Evolutionary conservation across 768 basidiomycete species (phyloP).

Genomic region (Amanita subjunquillea): DNA sequence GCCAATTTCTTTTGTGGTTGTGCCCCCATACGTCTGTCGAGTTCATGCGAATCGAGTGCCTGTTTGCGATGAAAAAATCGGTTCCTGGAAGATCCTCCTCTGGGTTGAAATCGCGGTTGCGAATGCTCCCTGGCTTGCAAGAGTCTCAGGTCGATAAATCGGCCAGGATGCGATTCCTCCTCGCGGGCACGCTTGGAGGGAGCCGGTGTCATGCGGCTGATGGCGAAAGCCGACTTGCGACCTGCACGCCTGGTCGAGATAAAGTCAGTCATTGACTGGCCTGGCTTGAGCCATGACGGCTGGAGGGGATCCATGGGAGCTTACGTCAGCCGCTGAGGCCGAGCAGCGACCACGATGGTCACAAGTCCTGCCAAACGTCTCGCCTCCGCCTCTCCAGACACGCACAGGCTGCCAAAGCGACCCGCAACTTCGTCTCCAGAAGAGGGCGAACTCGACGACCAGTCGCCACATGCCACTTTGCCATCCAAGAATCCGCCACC

Average conservation of each 20-base stretch:
- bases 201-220: conserved; percentile 3
- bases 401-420: conserved; percentile 44
- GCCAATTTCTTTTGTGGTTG: not conserved
- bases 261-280: not conserved
- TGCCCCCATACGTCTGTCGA: not conserved
- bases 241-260: not conserved
- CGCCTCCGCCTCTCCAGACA: conserved; percentile 42
- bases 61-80: not conserved
- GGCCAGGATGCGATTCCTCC: not conserved
- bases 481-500: conserved; percentile 22
- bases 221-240: not conserved
- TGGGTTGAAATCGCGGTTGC: not conserved
- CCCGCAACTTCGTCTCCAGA: conserved; percentile 60
- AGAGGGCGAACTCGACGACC: conserved; percentile 75
- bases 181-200: not conserved
- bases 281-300: not conserved
- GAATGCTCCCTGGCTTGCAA: not conserved
- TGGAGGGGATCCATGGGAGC: not conserved
- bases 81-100: not conserved
- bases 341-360: conserved; percentile 4
- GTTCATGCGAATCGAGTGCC: not conserved
- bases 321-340: conserved; percentile 1
- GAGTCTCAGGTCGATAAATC: not conserved
- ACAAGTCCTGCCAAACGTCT: conserved; percentile 36
- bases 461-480: conserved; percentile 16